Percentiles rank a stretch among this genome's conserved stretches.
These are phyloP conservation scores for Glutinoglossum americanum DNA, from an alignment of 495 filamentous ascomycete genomes.

Conservation along the genomic window DNA sequence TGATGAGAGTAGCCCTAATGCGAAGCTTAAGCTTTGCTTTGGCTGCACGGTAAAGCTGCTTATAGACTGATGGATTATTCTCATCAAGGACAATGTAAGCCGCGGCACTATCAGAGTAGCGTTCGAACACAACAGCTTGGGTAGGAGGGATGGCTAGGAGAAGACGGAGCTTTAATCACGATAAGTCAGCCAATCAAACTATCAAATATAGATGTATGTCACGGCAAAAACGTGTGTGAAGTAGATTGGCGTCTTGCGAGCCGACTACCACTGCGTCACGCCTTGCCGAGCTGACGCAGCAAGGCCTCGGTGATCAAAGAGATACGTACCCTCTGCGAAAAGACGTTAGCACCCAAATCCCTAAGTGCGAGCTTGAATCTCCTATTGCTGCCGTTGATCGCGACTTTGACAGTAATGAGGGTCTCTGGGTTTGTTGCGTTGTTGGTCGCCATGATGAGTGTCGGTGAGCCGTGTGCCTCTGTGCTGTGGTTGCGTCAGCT, in stretches of 20 bases:
- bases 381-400: slow-evolving; percentile 44
- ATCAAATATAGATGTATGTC: neutral
- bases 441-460: slow-evolving; percentile 31
- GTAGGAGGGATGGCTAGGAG: slow-evolving; percentile 49
- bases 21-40: slow-evolving; percentile 98
- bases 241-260: neutral
- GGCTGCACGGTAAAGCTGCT: slow-evolving; percentile 87
- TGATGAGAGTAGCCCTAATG: slow-evolving; percentile 39
- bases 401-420: slow-evolving; percentile 68
- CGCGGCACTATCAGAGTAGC: slow-evolving; percentile 84
- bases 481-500: neutral
- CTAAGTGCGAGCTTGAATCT: slow-evolving; percentile 78
- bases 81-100: slow-evolving; percentile 61
- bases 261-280: neutral
- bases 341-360: slow-evolving; percentile 53
- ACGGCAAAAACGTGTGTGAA: neutral
- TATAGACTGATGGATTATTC: slow-evolving; percentile 66
- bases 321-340: slow-evolving; percentile 68
- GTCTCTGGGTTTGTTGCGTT: slow-evolving; percentile 43
- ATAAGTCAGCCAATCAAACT: neutral
- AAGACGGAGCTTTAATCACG: slow-evolving; percentile 42
- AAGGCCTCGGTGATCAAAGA: neutral
- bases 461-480: neutral
- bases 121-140: slow-evolving; percentile 58
- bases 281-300: neutral